Conservation (phyloP, 176 grass and related monocot genomes). For the Rhipidocladum racemiflorum region DNA sequence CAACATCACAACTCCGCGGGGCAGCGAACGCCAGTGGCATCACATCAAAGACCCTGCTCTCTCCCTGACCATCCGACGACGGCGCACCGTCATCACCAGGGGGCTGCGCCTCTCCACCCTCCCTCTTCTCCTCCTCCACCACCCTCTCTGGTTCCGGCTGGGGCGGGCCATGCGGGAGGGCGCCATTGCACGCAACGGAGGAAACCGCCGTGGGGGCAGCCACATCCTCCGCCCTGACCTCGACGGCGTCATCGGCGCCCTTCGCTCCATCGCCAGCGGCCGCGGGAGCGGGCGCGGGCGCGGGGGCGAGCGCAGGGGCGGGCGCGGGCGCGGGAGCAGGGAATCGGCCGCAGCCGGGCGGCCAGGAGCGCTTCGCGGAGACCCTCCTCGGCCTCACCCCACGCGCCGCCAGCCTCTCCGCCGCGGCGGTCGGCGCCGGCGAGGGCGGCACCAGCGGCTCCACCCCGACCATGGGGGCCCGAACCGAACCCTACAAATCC, state of each 20-base stretch:
- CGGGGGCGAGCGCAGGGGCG: not conserved
- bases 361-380: conserved; percentile 46
- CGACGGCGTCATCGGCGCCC: not conserved
- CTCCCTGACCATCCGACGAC: not conserved
- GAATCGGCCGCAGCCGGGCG: conserved; percentile 44
- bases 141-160: not conserved
- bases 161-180: not conserved
- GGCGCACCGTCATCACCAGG: not conserved
- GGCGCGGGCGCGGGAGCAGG: not conserved
- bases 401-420: not conserved
- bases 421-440: not conserved
- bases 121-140: not conserved
- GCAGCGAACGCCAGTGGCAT: not conserved
- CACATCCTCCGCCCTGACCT: not conserved
- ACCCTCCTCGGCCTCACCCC: conserved; percentile 7
- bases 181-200: not conserved
- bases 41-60: not conserved
- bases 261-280: not conserved
- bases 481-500: conserved; percentile 26
- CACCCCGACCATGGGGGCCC: conserved; percentile 20
- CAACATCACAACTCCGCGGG: not conserved
- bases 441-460: conserved; percentile 22
- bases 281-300: not conserved
- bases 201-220: not conserved
- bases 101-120: not conserved